phyloP scores from a whole-genome alignment of 1,284 basidiomycete genomes.

The Fomitopsis pinicola region DNA sequence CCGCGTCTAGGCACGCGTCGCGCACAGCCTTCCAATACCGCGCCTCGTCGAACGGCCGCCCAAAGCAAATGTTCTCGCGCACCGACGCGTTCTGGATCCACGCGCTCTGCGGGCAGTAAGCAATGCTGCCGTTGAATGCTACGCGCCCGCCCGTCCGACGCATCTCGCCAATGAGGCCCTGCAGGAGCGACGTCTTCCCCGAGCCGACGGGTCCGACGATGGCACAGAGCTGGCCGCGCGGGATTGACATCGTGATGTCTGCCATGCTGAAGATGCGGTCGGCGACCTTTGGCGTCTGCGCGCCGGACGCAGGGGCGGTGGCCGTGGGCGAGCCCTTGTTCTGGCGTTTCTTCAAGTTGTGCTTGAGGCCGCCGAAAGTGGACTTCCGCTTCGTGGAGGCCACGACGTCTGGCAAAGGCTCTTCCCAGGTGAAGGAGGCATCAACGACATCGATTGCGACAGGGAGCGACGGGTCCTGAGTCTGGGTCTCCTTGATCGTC shows the following conservation, averaged over 20 bases:
- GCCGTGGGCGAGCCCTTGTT: slow-evolving; percentile 4
- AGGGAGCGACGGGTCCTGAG: slow-evolving; percentile 46
- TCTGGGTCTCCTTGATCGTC: slow-evolving; percentile 51
- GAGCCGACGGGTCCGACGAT: slow-evolving; percentile 58
- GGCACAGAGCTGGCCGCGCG: slow-evolving; percentile 70
- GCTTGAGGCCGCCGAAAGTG: slow-evolving; percentile 18
- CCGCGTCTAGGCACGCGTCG: slow-evolving; percentile 73
- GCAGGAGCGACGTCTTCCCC: slow-evolving; percentile 71
- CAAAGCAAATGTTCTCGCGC: slow-evolving; percentile 84
- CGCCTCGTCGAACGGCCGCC: slow-evolving; percentile 73
- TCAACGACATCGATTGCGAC: slow-evolving; percentile 61
- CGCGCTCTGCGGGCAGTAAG: slow-evolving; percentile 81
- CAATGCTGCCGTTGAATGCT: slow-evolving; percentile 50
- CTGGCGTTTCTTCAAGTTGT: slow-evolving; percentile 17
- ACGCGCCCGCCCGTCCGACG: slow-evolving; percentile 48
- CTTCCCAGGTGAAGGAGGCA: slow-evolving; percentile 85
- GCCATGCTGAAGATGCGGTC: slow-evolving; percentile 51
- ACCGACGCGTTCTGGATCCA: slow-evolving; percentile 88
- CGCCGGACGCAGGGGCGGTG: slow-evolving; percentile 13
- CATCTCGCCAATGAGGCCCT: slow-evolving; percentile 77
- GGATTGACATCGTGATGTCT: slow-evolving; percentile 61
- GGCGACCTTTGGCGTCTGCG: slow-evolving; percentile 23
- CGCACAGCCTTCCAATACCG: slow-evolving; percentile 75
- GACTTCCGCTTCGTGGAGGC: slow-evolving; percentile 31
- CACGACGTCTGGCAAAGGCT: slow-evolving; percentile 54